These are phyloP conservation scores for Chaetothyriales sp. DNA, from an alignment of 2,329 filamentous ascomycete species.

Conservation along the genomic window DNA sequence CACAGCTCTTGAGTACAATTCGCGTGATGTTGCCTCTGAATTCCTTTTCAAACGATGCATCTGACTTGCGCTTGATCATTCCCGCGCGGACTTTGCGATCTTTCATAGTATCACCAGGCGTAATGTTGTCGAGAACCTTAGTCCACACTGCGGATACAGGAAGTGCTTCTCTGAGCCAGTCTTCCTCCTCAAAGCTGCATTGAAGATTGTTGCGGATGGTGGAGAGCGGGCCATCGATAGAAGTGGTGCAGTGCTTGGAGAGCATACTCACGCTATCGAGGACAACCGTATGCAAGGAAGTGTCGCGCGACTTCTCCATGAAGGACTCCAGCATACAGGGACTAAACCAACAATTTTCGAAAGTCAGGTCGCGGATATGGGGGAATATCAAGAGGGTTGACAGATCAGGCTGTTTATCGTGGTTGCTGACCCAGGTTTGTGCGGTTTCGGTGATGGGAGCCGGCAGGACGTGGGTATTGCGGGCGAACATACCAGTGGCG, in stretches of 20 bases:
- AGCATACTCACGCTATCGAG: conserved; percentile 54
- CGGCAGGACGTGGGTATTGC: conserved; percentile 50
- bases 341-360: conserved; percentile 57
- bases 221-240: conserved; percentile 1
- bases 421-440: conserved; percentile 6
- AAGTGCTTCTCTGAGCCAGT: conserved; percentile 23
- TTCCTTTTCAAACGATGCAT: conserved; percentile 5
- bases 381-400: conserved; percentile 40
- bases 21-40: conserved; percentile 24
- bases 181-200: conserved; percentile 11
- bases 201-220: conserved; percentile 6
- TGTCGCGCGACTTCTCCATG: conserved; percentile 35
- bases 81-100: conserved; percentile 22
- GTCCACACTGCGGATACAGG: conserved; percentile 38
- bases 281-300: conserved; percentile 39
- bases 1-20: conserved; percentile 47
- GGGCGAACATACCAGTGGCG: conserved; percentile 45
- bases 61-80: conserved; percentile 9
- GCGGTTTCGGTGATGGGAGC: conserved; percentile 31
- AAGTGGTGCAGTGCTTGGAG: conserved; percentile 23
- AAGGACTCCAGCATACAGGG: conserved; percentile 44
- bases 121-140: conserved; percentile 36
- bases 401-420: conserved; percentile 10
- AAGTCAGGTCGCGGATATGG: conserved; percentile 43
- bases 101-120: conserved; percentile 32